phyloP scores from a whole-genome alignment of 306 rosid species.

The Datisca glomerata region DNA sequence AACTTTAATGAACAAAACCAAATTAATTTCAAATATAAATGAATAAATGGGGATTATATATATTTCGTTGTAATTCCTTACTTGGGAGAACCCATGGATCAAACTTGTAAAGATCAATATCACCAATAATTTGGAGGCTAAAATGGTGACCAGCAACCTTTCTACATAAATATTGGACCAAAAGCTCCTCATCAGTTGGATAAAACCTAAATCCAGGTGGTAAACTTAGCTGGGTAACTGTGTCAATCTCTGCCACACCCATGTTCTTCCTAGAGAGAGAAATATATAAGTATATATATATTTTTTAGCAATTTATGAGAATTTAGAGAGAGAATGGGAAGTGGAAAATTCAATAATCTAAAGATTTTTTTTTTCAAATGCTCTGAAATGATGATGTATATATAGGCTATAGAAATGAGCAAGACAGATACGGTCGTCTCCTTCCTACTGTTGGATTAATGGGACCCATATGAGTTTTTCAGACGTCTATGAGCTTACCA shows the following conservation, averaged over 20 bases:
- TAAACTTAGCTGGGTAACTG: slow-evolving; percentile 52
- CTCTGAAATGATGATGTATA: slow-evolving; percentile 16
- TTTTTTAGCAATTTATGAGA: too few relatives aligned
- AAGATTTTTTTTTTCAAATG: too few relatives aligned
- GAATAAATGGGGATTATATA: not conserved
- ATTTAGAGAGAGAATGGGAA: not conserved
- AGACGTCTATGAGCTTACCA: too few relatives aligned
- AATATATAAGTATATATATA: too few relatives aligned
- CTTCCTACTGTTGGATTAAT: slow-evolving; percentile 7
- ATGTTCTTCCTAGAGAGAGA: slow-evolving; percentile 29
- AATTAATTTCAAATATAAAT: not conserved
- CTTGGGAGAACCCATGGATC: slow-evolving; percentile 90
- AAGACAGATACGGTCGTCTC: slow-evolving; percentile 35
- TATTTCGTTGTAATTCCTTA: slow-evolving; percentile 14
- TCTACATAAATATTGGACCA: slow-evolving; percentile 75
- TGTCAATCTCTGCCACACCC: slow-evolving; percentile 53
- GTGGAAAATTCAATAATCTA: too few relatives aligned
- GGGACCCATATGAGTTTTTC: slow-evolving; percentile 27
- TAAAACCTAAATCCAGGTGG: slow-evolving; percentile 90
- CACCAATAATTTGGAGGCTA: slow-evolving; percentile 61
- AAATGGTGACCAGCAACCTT: slow-evolving; percentile 91
- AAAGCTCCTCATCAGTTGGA: slow-evolving; percentile 87
- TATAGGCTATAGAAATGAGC: not conserved
- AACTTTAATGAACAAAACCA: not conserved
- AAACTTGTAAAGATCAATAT: slow-evolving; percentile 79